Evolutionary conservation across 2,329 filamentous ascomycete species (phyloP), one percentile per base, ranked within the genome.

Genomic region (Scorias spongiosa): DNA sequence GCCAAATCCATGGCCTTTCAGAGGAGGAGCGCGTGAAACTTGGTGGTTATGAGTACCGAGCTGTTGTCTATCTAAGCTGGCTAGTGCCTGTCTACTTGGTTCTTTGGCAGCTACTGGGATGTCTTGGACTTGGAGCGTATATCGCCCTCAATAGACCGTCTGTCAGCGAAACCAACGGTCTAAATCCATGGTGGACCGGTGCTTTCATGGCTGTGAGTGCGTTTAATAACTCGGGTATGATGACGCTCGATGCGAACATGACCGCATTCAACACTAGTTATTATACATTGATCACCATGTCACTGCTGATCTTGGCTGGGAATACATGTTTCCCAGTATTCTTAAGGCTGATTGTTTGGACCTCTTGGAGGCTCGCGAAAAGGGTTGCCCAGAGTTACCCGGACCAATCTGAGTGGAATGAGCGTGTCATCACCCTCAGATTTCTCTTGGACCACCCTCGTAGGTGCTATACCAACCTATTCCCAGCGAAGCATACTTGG

Each of bases 181-280:
- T 79, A 43, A 74, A 76, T 46, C 74, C 79, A 29, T 81, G 75
- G 75, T 83, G 79, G 78, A 65, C 76, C 2, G 79, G 79, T 36
- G 70, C 76, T 39, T 84, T 83, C 62, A 78, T 80, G 48, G 75
- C 75, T 2, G 71, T 76, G 4, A 80, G 76, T 14, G 79, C 78
- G 0, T 84, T 83, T 59, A 81, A 81, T 60, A 83, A 82, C 51
- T 77, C 71, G n/a, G 78, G 79, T 36, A 80, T 84, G 76, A 74
- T 72, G 15, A 64, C 82, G 30, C 62, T 82, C 10, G 78, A 83
- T 55, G 70, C 72, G 36, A 81, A 80, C 53, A 78, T 84, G 64
- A 64, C 74, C 2, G 73, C 74, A 0, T 81, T 79, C 46, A 70
- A 75, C 45, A 64, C 54, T 0, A 53, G 56, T 26, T 57, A 60